phyloP scores from a whole-genome alignment of 176 grass and related monocot genomes.

The Juncus inflexus region DNA sequence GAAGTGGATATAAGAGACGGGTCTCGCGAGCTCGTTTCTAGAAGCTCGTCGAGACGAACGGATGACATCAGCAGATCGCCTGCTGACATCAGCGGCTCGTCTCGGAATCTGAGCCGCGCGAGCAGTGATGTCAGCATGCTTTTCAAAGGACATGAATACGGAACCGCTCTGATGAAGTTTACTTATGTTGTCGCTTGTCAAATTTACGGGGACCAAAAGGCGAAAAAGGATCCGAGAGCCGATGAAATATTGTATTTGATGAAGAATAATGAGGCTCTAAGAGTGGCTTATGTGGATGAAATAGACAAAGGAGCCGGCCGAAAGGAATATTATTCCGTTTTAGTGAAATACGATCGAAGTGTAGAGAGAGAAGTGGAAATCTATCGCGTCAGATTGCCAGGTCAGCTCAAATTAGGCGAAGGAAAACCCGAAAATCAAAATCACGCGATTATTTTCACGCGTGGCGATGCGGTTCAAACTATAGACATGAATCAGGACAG shows the following conservation, averaged over 20 bases:
- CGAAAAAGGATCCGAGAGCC: conserved; percentile 67
- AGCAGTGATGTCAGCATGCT: conserved; percentile 61
- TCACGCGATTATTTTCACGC: conserved; percentile 93
- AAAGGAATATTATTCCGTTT: conserved; percentile 70
- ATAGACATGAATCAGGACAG: conserved; percentile 98
- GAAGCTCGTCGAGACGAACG: conserved; percentile 43
- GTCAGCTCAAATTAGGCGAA: conserved; percentile 79
- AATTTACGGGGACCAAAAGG: conserved; percentile 87
- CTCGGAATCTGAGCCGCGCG: conserved; percentile 49
- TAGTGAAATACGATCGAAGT: conserved; percentile 77
- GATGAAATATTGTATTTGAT: conserved; percentile 89
- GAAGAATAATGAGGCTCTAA: conserved; percentile 88
- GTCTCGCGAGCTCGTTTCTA: conserved; percentile 52
- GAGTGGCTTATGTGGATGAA: conserved; percentile 93
- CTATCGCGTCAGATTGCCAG: conserved; percentile 76
- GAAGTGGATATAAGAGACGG: conserved; percentile 78
- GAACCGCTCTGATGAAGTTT: conserved; percentile 91
- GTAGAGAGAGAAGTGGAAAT: conserved; percentile 82
- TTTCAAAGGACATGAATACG: conserved; percentile 90
- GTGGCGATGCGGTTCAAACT: conserved; percentile 85
- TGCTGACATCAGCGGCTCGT: conserved; percentile 21
- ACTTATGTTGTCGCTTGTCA: conserved; percentile 98
- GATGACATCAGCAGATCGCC: conserved; percentile 38
- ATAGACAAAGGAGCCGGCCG: conserved; percentile 32
- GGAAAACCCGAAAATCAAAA: conserved; percentile 95